Percentiles rank a stretch among this genome's conserved stretches.
Conservation (phyloP, 2,329 filamentous ascomycete species). For the Ophiocordyceps robertsii region DNA sequence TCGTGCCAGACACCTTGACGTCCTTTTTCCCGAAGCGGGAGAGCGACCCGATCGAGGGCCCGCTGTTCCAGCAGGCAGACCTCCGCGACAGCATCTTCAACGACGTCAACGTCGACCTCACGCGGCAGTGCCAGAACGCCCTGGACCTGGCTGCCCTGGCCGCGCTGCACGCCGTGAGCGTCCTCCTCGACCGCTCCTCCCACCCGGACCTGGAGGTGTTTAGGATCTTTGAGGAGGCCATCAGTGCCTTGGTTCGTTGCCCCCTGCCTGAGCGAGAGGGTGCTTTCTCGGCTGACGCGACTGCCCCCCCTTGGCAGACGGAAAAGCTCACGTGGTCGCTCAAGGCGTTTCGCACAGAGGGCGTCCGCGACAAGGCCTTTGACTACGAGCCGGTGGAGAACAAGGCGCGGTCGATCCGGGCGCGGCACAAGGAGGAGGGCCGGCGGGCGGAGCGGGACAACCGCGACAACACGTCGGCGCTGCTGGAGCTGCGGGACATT, state of each 20-base stretch:
- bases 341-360: slow-evolving; percentile 46
- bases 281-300: neutral
- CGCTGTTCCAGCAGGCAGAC: slow-evolving; percentile 45
- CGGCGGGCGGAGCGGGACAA: slow-evolving; percentile 41
- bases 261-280: neutral
- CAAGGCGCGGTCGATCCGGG: slow-evolving; percentile 24
- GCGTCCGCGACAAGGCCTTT: slow-evolving; percentile 32
- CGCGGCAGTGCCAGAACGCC: slow-evolving; percentile 46
- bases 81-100: slow-evolving; percentile 51
- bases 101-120: slow-evolving; percentile 51
- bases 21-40: slow-evolving; percentile 44
- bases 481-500: slow-evolving; percentile 49
- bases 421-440: slow-evolving; percentile 24
- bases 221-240: slow-evolving; percentile 52
- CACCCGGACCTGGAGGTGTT: slow-evolving; percentile 51
- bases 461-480: slow-evolving; percentile 46
- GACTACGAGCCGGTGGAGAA: slow-evolving; percentile 26
- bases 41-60: slow-evolving; percentile 38
- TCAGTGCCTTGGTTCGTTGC: slow-evolving; percentile 41
- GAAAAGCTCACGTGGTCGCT: slow-evolving; percentile 50
- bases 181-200: slow-evolving; percentile 44
- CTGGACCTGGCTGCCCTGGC: slow-evolving; percentile 50
- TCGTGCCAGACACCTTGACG: slow-evolving; percentile 28
- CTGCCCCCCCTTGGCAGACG: slow-evolving; percentile 25
- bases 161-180: slow-evolving; percentile 46